These are phyloP conservation scores for Punctularia strigosozonata DNA, from an alignment of 768 basidiomycete genomes.

Conservation along the genomic window DNA sequence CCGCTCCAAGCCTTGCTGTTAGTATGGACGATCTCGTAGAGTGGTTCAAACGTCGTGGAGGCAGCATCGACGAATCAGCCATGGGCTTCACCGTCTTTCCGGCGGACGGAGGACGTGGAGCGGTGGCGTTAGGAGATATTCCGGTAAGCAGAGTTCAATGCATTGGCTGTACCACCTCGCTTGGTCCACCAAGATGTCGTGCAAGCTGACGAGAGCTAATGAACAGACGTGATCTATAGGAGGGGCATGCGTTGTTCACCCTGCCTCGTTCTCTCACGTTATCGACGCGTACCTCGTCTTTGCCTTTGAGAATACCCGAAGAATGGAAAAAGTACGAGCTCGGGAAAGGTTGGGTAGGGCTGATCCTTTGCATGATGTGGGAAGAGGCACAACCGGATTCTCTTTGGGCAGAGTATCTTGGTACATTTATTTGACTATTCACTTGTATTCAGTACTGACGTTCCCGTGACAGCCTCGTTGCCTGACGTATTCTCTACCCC, in stretches of 20 bases:
- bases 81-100: conserved; percentile 36
- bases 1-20: too few species aligned
- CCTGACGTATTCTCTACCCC: conserved; percentile 75
- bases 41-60: conserved; percentile 52
- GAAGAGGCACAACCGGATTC: conserved; percentile 62
- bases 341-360: conserved; percentile 68
- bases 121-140: conserved; percentile 62
- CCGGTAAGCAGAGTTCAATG: conserved; percentile 31
- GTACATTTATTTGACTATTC: conserved; percentile 26
- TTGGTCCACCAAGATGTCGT: neutral
- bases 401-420: conserved; percentile 62
- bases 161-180: neutral
- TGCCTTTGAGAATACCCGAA: conserved; percentile 50
- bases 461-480: conserved; percentile 36
- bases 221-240: conserved; percentile 25
- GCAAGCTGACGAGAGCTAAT: neutral
- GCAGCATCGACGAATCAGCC: conserved; percentile 30
- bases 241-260: conserved; percentile 66
- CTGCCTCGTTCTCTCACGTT: conserved; percentile 72
- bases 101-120: conserved; percentile 63
- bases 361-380: conserved; percentile 96
- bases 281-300: conserved; percentile 62
- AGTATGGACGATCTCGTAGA: conserved; percentile 26
- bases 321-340: conserved; percentile 55
- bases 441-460: neutral